Conservation (phyloP, 2,329 filamentous ascomycete species). For the Pyricularia grisea region DNA sequence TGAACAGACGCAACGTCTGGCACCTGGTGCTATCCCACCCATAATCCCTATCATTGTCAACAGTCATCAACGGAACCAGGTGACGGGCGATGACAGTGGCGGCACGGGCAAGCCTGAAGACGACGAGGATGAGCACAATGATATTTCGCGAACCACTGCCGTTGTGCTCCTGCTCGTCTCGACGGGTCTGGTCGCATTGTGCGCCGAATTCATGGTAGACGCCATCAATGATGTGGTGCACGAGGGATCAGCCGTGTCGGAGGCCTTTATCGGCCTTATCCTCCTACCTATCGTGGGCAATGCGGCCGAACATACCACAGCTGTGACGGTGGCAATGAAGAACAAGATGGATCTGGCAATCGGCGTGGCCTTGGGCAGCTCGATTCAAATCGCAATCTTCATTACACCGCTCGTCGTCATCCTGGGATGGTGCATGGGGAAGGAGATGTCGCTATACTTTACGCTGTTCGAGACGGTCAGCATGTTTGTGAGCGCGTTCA, state of each 20-base stretch:
- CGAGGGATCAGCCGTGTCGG: constrained; percentile 35
- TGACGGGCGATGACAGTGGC: constrained; percentile 6
- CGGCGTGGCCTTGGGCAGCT: constrained; percentile 49
- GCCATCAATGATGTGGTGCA: constrained; percentile 46
- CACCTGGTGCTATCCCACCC: constrained; percentile 16
- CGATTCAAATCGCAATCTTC: constrained; percentile 53
- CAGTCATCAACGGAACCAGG: constrained; percentile 10
- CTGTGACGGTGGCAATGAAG: constrained; percentile 47
- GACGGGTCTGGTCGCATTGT: constrained; percentile 47
- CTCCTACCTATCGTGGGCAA: constrained; percentile 55
- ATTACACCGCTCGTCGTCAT: constrained; percentile 51
- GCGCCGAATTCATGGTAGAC: constrained; percentile 51
- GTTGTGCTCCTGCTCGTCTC: constrained; percentile 40
- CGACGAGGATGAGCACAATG: constrained; percentile 20
- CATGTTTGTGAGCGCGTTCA: constrained; percentile 59
- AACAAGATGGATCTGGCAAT: constrained; percentile 55
- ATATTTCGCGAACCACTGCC: constrained; percentile 32
- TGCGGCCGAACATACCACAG: constrained; percentile 53
- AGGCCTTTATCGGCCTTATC: constrained; percentile 51
- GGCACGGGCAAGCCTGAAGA: constrained; percentile 17
- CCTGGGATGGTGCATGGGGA: constrained; percentile 46
- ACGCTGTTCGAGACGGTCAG: constrained; percentile 67
- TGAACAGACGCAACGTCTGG: constrained; percentile 11
- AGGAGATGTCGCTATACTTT: constrained; percentile 58
- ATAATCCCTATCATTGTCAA: constrained; percentile 22